Evolutionary conservation across 2,329 filamentous ascomycete species (phyloP).

Genomic region (Pyrenochaeta sp.): DNA sequence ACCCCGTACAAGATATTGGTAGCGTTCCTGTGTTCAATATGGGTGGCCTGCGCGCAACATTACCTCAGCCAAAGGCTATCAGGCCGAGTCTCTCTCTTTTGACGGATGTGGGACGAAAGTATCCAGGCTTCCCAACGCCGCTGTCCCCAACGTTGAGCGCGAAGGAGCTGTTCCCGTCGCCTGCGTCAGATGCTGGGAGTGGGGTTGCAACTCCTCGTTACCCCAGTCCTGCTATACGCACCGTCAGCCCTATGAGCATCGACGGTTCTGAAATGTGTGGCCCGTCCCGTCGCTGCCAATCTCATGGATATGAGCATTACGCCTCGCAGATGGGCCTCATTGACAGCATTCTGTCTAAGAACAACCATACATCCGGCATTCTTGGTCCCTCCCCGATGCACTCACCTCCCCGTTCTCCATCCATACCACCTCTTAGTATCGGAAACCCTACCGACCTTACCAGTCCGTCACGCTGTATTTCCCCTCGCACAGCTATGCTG

Average conservation of each 20-base stretch:
- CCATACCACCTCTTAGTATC: not conserved
- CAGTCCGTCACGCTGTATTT: slow-evolving; percentile 26
- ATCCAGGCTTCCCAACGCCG: slow-evolving; percentile 45
- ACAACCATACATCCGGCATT: not conserved
- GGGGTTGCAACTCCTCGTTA: slow-evolving; percentile 13
- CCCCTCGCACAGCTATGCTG: slow-evolving; percentile 39
- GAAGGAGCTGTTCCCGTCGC: slow-evolving; percentile 39
- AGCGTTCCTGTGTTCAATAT: slow-evolving; percentile 30
- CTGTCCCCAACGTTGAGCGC: slow-evolving; percentile 41
- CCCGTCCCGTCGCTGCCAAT: slow-evolving; percentile 21
- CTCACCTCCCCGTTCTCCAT: slow-evolving; percentile 1
- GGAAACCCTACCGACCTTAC: slow-evolving; percentile 18
- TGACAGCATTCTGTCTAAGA: slow-evolving; percentile 18
- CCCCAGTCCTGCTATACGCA: slow-evolving; percentile 18
- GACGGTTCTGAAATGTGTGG: slow-evolving; percentile 36
- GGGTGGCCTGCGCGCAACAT: slow-evolving; percentile 17
- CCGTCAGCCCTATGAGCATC: slow-evolving; percentile 36
- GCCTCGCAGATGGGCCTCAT: slow-evolving; percentile 20
- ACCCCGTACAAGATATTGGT: not conserved
- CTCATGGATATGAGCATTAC: slow-evolving; percentile 23
- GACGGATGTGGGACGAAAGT: slow-evolving; percentile 40
- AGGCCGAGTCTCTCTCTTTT: slow-evolving; percentile 30
- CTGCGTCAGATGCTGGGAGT: slow-evolving; percentile 28
- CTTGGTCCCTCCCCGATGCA: not conserved
- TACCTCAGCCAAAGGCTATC: slow-evolving; percentile 5